Base-by-base conservation (phyloP, 2,329 filamentous ascomycete genomes). In the Coniosporium uncinatum region DNA sequence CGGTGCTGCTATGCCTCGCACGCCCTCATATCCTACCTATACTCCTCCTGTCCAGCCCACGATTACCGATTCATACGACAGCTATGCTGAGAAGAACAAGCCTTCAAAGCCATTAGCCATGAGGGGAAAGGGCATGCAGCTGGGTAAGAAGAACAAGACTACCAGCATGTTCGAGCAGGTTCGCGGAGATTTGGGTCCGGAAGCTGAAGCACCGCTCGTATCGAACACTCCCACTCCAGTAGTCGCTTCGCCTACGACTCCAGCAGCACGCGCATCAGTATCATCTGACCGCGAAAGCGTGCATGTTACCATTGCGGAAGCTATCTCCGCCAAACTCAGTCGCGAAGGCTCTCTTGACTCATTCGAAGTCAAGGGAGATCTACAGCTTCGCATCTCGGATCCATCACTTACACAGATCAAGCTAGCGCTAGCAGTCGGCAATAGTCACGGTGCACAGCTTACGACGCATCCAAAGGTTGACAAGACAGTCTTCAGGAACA, bases 61-160 rank as follows among this genome's bases (percentile, higher is more conserved):
- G 43, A 78, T 85, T 49, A 75, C 83, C 41, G 88, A 93, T 57
- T 87, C 85, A 5, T 95, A 94, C 68, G 90, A 97, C 64, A 85
- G 81, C 24, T 98, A 98, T 63, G 89, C 90, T 2, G 93, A 95
- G 66, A 97, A 96, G 80, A 96, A 95, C 71, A 95, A 95, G 70
- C 71, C 82, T 2, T 85, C 80, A 58, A 80, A 81, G 68, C 69
- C 76, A 39, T 60, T 79, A 56, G 79, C 86, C 39, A 78, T 83
- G 45, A 88, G 94, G 68, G 89, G 88, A 55, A 98, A 98, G 73
- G 93, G 93, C 52, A 98, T 98, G 94, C 91, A 97, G 66, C 75
- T 98, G 43, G 93, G 93, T 66, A 97, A 97, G 75, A 98, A 98
- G 71, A 95, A 88, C 46, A 97, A 97, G 73, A 90, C 88, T 18